Percentiles rank a stretch among this genome's conserved stretches.
These are phyloP conservation scores for Phytophthora crassamura DNA, from an alignment of 352 stramenopile genomes.

Conservation along the genomic window DNA sequence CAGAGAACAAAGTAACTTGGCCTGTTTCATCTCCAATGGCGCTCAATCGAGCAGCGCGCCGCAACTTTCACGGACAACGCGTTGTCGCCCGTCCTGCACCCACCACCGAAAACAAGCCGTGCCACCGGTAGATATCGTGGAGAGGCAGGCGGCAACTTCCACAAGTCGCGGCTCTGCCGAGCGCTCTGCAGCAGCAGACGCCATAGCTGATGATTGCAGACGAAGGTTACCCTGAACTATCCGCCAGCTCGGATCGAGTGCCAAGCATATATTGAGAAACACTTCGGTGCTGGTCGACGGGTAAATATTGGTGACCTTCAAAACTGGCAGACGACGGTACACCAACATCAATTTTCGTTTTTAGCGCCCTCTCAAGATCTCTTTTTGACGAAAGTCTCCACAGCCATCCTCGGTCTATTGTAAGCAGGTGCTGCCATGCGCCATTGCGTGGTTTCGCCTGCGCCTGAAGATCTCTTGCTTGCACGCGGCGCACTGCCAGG, in stretches of 20 bases:
- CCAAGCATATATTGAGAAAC: not conserved
- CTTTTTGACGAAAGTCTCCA: not conserved
- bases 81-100: not conserved
- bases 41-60: no score
- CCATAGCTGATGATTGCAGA: conserved; percentile 2
- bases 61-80: not conserved
- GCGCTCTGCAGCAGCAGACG: not conserved
- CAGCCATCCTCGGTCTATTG: not conserved
- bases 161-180: conserved; percentile 17
- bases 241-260: not conserved
- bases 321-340: conserved; percentile 15
- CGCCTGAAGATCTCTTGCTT: conserved; percentile 13
- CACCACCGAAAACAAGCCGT: not conserved
- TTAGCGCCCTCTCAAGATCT: conserved; percentile 21
- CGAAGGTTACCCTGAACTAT: conserved; percentile 14
- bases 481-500: not conserved
- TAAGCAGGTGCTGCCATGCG: not conserved
- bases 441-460: conserved; percentile 21
- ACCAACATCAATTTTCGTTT: conserved; percentile 27
- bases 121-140: not conserved
- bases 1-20: no score
- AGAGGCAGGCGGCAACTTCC: conserved; percentile 1
- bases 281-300: no score
- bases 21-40: no score
- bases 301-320: not conserved